These are phyloP conservation scores for Thalassiosira ordinaria DNA, from an alignment of 352 stramenopile species.

Conservation along the genomic window DNA sequence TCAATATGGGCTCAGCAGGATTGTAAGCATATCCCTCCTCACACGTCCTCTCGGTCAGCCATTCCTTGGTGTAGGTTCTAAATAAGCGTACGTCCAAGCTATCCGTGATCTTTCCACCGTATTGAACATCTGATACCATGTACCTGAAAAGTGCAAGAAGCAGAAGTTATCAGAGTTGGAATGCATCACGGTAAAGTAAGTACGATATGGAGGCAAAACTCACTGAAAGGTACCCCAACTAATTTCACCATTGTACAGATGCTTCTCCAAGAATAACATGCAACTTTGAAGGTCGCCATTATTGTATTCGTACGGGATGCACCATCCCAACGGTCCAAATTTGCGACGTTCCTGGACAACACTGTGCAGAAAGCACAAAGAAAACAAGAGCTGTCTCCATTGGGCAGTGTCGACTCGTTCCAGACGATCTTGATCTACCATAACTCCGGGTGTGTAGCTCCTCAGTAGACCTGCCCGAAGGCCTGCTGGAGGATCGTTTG, in stretches of 20 bases:
- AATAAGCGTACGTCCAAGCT: constrained; percentile 97
- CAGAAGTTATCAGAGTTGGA: too few relatives aligned
- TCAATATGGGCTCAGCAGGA: constrained; percentile 92
- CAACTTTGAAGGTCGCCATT: constrained; percentile 97
- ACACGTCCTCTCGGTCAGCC: constrained; percentile 91
- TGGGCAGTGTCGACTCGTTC: constrained; percentile 95
- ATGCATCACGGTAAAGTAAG: too few relatives aligned
- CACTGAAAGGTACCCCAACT: constrained; percentile 96
- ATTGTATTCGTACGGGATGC: constrained; percentile 99
- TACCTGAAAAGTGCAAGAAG: constrained; percentile 77
- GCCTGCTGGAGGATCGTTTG: constrained; percentile 96
- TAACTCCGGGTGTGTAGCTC: constrained; percentile 93
- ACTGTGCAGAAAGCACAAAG: constrained; percentile 97
- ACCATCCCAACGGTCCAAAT: constrained; percentile 97
- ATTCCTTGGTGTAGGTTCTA: constrained; percentile 95
- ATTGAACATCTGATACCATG: constrained; percentile 98
- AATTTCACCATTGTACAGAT: constrained; percentile 97
- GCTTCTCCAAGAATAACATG: constrained; percentile 98
- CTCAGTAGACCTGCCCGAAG: constrained; percentile 93
- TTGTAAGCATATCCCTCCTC: constrained; percentile 93
- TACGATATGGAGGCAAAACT: too few relatives aligned
- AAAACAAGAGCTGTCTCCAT: constrained; percentile 96
- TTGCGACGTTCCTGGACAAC: constrained; percentile 98
- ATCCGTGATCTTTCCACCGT: constrained; percentile 99
- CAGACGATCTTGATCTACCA: constrained; percentile 98